Percentiles rank a stretch among this genome's conserved stretches.
These are phyloP conservation scores for Coemansia sp. DNA, from an alignment of 192 early-diverging fungal species.

Conservation along the genomic window DNA sequence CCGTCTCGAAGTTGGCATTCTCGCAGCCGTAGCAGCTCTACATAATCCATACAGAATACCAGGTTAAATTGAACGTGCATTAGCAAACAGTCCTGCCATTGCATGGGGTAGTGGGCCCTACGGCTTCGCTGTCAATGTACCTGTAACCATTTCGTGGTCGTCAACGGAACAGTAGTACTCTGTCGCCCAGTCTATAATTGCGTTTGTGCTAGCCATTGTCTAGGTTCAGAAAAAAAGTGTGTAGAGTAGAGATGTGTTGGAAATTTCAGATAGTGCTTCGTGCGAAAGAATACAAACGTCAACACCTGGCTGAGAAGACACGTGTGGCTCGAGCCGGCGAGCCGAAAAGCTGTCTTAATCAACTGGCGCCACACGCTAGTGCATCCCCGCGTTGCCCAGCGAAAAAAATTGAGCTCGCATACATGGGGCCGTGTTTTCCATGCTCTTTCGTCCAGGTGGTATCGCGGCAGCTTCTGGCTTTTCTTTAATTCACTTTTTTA, in stretches of 20 bases:
- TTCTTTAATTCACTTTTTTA: neutral
- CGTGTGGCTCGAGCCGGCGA: conserved; percentile 1
- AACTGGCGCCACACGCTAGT: neutral
- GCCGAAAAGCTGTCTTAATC: neutral
- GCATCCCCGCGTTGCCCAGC: neutral
- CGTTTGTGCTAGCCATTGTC: neutral
- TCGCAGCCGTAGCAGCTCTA: conserved; percentile 27
- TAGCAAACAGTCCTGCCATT: neutral
- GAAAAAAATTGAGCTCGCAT: neutral
- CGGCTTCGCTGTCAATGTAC: neutral
- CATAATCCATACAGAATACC: neutral
- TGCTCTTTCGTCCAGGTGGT: neutral
- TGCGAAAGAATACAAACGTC: neutral
- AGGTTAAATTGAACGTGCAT: neutral
- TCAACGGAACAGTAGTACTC: conserved; percentile 35
- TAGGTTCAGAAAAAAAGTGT: neutral
- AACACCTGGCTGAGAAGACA: neutral
- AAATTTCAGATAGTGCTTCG: no score
- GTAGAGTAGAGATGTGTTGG: neutral
- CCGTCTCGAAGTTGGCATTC: neutral
- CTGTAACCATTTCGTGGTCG: conserved; percentile 29
- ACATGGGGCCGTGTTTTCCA: neutral
- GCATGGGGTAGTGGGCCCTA: neutral
- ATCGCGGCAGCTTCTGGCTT: neutral
- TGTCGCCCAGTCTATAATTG: conserved; percentile 39